Base-by-base conservation (phyloP, 2,329 filamentous ascomycete species). In the Colletotrichum paranaense region DNA sequence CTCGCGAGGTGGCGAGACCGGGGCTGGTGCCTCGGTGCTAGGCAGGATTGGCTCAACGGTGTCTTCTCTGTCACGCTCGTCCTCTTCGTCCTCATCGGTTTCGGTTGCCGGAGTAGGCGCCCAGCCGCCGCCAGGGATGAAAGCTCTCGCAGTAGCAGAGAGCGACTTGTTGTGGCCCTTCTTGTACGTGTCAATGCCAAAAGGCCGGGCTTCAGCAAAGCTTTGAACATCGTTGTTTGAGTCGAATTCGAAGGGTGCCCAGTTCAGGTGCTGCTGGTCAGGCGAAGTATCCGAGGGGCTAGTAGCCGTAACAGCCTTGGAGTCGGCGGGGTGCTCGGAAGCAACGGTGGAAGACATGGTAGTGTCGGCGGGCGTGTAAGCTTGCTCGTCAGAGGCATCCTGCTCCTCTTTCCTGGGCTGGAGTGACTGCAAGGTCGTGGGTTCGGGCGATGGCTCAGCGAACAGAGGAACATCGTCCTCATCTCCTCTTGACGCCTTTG, bases 381-480 rank as follows among this genome's bases (percentile, higher is more conserved):
- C 87, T 26, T 84, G 84, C 8, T 87, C 85, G 3, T 83, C 72
- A 22, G 57, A 64, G 52, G 58, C 65, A 38, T 74, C 72, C 49
- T 70, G 30, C 2, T 75, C 70, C 26, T 71, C 66, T 4, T 59
- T 60, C 11, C 62, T 63, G n/a, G 60, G 70, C 62, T 66, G 65
- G 52, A 73, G 46, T 71, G 67, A 69, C 42, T 75, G 64, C 49
- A 72, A 42, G n/a, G 49, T 59, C 5, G 56, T 72, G 0, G 80
- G 77, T 5, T 83, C 79, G 16, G 81, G 79, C 1, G 77, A 77
- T 11, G 76, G 87, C 64, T 90, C 86, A 9, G 94, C 94, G 81
- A 97, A 97, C 64, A 91, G 86, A 26, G 93, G 92, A 28, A 96
- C 91, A 62, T 92, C 89, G 77, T 97, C 92, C 22, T 90, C 92